Percentiles rank a stretch among this genome's conserved stretches.
Evolutionary conservation across 2,329 filamentous ascomycete species (phyloP).

Genomic region (Pyricularia sp.): DNA sequence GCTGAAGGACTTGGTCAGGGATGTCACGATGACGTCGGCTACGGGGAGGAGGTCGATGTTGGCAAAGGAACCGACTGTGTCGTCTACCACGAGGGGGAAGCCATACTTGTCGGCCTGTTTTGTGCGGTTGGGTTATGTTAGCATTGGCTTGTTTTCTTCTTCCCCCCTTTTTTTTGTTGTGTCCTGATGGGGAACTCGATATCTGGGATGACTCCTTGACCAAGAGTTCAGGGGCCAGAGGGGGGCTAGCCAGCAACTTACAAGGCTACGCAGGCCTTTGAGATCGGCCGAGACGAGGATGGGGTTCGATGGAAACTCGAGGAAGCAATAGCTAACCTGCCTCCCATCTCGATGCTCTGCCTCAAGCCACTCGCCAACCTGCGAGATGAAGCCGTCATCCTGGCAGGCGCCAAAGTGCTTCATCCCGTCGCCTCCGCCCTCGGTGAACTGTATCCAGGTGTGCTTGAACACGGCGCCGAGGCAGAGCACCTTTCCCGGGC

Average conservation of each 20-base stretch:
- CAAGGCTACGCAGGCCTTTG: conserved; percentile 22
- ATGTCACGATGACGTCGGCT: conserved; percentile 37
- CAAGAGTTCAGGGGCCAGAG: not conserved
- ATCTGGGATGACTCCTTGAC: not conserved
- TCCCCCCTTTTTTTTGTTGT: not conserved
- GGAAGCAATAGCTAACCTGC: conserved; percentile 30
- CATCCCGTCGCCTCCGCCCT: conserved; percentile 23
- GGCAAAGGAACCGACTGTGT: conserved; percentile 32
- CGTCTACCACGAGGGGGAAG: conserved; percentile 33
- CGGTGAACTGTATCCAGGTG: conserved; percentile 33
- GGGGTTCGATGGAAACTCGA: conserved; percentile 38
- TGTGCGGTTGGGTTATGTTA: not conserved
- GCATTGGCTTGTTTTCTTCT: not conserved
- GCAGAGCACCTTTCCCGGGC: conserved; percentile 22
- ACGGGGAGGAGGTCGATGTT: conserved; percentile 36
- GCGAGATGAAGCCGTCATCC: conserved; percentile 22
- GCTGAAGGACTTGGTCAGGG: conserved; percentile 45
- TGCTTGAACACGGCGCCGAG: conserved; percentile 40
- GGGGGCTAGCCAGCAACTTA: conserved; percentile 14
- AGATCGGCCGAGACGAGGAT: conserved; percentile 28
- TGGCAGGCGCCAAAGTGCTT: conserved; percentile 33
- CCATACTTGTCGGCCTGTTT: conserved; percentile 24
- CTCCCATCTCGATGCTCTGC: conserved; percentile 23
- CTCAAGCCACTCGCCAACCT: conserved; percentile 31
- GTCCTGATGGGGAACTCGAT: not conserved